Conservation (phyloP, 1,284 basidiomycete genomes). For the Puccinia polysora region DNA sequence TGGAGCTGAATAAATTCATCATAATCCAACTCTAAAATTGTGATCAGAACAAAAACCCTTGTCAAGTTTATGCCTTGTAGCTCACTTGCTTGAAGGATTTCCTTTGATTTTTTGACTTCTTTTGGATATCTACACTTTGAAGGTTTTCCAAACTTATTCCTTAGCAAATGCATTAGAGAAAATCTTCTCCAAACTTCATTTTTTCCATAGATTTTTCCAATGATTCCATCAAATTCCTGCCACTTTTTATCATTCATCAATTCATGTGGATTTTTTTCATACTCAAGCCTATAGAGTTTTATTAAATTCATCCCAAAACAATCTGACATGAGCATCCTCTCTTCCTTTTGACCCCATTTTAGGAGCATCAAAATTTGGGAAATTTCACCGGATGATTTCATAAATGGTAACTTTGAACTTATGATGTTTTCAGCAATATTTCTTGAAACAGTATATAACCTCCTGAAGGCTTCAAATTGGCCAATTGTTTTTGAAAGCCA, state of each 20-base stretch:
- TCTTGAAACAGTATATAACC: not conserved
- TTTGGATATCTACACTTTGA: not conserved
- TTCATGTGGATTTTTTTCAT: too few relatives aligned
- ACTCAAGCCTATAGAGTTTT: too few relatives aligned
- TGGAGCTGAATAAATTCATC: not conserved
- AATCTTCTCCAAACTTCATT: constrained; percentile 14
- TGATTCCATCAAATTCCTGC: not conserved
- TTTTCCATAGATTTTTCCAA: not conserved
- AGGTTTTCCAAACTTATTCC: too few relatives aligned
- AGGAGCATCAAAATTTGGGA: too few relatives aligned
- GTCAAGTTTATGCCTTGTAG: not conserved
- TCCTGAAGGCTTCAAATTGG: not conserved
- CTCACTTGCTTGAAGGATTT: not conserved
- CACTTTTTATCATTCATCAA: too few relatives aligned
- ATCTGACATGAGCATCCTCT: too few relatives aligned
- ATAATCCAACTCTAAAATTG: constrained; percentile 1
- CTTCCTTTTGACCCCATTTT: too few relatives aligned
- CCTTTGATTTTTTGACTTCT: too few relatives aligned
- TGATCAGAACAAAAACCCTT: not conserved
- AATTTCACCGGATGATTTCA: too few relatives aligned
- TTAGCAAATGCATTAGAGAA: too few relatives aligned
- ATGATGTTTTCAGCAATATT: not conserved
- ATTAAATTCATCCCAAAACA: too few relatives aligned
- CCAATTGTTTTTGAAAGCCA: too few relatives aligned
- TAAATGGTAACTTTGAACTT: not conserved